phyloP scores from a whole-genome alignment of 106 monocot genomes.

The Allium fistulosum region DNA sequence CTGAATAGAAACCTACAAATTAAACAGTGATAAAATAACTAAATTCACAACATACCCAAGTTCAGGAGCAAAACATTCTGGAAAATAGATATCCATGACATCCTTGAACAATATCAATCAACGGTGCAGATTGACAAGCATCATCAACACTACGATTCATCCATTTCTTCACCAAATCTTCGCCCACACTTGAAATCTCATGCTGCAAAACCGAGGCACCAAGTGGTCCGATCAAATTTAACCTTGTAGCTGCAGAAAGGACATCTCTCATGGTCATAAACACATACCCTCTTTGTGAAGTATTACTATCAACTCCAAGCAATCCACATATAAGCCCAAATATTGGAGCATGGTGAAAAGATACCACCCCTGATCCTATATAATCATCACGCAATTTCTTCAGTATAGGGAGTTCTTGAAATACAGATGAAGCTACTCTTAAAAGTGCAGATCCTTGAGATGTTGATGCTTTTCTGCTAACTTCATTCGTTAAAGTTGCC shows the following conservation, averaged over 20 bases:
- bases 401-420: conserved; percentile 39
- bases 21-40: no score
- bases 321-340: conserved; percentile 82
- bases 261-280: conserved; percentile 78
- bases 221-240: conserved; percentile 84
- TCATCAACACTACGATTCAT: conserved; percentile 61
- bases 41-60: no score
- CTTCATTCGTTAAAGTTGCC: conserved; percentile 82
- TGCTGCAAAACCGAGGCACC: conserved; percentile 83
- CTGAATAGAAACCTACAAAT: no score
- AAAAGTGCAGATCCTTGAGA: conserved; percentile 92
- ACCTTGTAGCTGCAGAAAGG: conserved; percentile 80
- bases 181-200: conserved; percentile 44
- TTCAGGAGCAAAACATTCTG: conserved; percentile 79
- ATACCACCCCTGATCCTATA: conserved; percentile 22
- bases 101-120: conserved; percentile 78
- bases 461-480: conserved; percentile 69
- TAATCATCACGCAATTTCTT: conserved; percentile 41
- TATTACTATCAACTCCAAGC: conserved; percentile 50
- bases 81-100: conserved; percentile 85
- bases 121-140: conserved; percentile 71
- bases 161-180: conserved; percentile 64
- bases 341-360: conserved; percentile 80
- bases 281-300: conserved; percentile 70
- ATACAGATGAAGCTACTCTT: conserved; percentile 75